Evolutionary conservation across 1,284 basidiomycete genomes (phyloP).

Genomic region (Sporisorium graminicola): DNA sequence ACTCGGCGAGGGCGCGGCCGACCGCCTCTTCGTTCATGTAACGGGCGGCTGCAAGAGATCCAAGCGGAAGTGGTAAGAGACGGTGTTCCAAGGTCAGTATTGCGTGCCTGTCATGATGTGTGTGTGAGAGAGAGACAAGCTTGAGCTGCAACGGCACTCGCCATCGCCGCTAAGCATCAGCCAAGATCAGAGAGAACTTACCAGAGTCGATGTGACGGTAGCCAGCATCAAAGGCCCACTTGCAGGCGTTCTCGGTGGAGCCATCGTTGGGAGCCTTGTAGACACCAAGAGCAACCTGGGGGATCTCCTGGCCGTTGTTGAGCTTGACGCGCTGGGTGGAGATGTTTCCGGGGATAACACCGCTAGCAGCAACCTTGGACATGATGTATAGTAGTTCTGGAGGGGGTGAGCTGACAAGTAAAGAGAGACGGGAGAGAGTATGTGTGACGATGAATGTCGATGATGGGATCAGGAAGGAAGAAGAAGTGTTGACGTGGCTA

Average conservation of each 20-base stretch:
- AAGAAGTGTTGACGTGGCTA: constrained; percentile 8
- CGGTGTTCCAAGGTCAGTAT: not conserved
- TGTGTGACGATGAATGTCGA: constrained; percentile 2
- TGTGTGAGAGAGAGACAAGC: no score
- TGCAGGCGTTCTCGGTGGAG: constrained; percentile 67
- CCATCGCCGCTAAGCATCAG: no score
- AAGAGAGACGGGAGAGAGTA: not conserved
- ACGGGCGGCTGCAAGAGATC: constrained; percentile 49
- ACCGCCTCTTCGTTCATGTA: constrained; percentile 70
- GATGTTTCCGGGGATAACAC: constrained; percentile 55
- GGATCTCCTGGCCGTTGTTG: constrained; percentile 64
- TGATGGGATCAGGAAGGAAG: constrained; percentile 25
- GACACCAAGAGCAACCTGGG: constrained; percentile 67
- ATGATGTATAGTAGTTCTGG: constrained; percentile 32
- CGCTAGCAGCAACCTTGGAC: constrained; percentile 51
- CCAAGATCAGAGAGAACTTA: constrained; percentile 36
- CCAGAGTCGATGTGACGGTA: constrained; percentile 69
- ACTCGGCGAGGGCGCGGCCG: constrained; percentile 67
- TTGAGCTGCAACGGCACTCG: not conserved
- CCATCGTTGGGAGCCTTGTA: constrained; percentile 69
- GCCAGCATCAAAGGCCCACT: constrained; percentile 68
- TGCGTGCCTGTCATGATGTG: not conserved
- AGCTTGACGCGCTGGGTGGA: constrained; percentile 67
- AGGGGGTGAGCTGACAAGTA: constrained; percentile 1
- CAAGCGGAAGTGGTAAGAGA: not conserved